A percentile compares a stretch with the other conserved stretches of the same genome.
phyloP scores from a whole-genome alignment of 768 basidiomycete genomes.

The Mycena vulgaris region DNA sequence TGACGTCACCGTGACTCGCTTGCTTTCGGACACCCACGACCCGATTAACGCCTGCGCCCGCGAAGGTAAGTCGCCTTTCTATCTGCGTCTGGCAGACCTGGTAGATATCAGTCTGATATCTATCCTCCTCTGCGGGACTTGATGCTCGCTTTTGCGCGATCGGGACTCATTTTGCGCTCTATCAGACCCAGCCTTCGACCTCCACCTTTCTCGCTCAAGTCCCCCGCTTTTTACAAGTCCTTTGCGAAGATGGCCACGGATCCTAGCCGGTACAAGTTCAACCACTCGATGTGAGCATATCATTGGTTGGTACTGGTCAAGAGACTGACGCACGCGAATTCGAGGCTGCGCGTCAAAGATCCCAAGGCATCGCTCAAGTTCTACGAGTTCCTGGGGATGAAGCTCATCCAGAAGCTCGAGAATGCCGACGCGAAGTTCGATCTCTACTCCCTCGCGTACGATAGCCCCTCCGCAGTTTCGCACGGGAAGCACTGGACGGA shows the following conservation, averaged over 20 bases:
- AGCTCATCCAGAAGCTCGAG: conserved; percentile 57
- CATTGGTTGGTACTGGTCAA: neutral
- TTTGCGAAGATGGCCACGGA: conserved; percentile 35
- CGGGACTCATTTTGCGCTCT: conserved; percentile 12
- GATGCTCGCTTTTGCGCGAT: conserved; percentile 18
- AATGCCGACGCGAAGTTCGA: conserved; percentile 73
- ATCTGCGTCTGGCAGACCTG: too few relatives aligned
- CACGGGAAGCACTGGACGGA: conserved; percentile 73
- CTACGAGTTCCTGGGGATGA: conserved; percentile 88
- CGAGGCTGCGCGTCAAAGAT: conserved; percentile 92
- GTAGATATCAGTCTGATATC: too few relatives aligned
- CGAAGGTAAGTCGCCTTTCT: neutral
- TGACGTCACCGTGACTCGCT: conserved; percentile 16
- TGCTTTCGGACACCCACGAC: neutral
- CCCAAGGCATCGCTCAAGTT: conserved; percentile 86
- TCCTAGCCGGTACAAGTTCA: conserved; percentile 31
- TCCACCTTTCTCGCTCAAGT: neutral
- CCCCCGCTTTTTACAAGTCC: neutral
- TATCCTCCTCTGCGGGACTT: too few relatives aligned
- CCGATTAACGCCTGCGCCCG: too few relatives aligned
- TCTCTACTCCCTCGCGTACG: conserved; percentile 89
- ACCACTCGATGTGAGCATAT: conserved; percentile 31
- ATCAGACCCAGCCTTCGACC: neutral
- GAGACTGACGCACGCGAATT: conserved; percentile 77
- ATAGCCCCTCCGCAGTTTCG: conserved; percentile 63